These are phyloP conservation scores for Xylariaceae sp. DNA, from an alignment of 2,329 filamentous ascomycete species.

Conservation along the genomic window DNA sequence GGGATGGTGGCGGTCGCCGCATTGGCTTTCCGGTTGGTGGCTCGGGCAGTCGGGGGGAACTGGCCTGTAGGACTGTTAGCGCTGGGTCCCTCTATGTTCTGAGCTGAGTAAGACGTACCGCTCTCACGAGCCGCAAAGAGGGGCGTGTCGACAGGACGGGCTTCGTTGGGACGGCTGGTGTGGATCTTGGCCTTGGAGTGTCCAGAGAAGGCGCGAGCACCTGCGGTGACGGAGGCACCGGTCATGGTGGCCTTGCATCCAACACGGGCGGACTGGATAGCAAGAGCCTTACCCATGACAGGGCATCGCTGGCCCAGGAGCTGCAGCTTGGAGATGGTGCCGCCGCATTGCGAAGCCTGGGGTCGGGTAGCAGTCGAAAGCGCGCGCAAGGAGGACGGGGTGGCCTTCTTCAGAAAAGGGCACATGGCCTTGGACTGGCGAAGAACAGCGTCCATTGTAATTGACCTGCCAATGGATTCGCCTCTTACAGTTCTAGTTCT, in stretches of 20 bases:
- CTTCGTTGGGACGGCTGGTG: conserved; percentile 71
- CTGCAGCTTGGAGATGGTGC: conserved; percentile 95
- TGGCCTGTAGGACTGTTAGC: conserved; percentile 30
- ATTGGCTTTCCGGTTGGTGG: conserved; percentile 27
- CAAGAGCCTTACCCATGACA: conserved; percentile 96
- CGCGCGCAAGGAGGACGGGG: conserved; percentile 82
- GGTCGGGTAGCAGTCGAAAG: conserved; percentile 69
- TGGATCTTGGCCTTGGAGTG: conserved; percentile 66
- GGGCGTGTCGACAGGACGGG: conserved; percentile 64
- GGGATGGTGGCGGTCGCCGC: conserved; percentile 23
- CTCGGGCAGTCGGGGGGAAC: conserved; percentile 29
- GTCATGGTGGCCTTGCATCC: conserved; percentile 36
- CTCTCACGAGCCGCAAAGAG: conserved; percentile 44
- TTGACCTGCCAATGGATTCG: conserved; percentile 23
- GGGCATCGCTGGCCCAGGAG: conserved; percentile 91
- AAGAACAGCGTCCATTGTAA: conserved; percentile 82
- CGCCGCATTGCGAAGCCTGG: conserved; percentile 69
- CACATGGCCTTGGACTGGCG: conserved; percentile 96
- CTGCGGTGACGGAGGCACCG: conserved; percentile 40
- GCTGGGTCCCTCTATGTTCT: not conserved
- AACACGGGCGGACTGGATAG: conserved; percentile 66
- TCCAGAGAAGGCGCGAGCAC: conserved; percentile 46
- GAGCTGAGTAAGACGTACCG: conserved; percentile 34
- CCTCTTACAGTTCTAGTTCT: not conserved
- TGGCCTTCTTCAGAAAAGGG: conserved; percentile 93